phyloP scores from a whole-genome alignment of 192 early-diverging fungal genomes.

The Linnemannia zychae region DNA sequence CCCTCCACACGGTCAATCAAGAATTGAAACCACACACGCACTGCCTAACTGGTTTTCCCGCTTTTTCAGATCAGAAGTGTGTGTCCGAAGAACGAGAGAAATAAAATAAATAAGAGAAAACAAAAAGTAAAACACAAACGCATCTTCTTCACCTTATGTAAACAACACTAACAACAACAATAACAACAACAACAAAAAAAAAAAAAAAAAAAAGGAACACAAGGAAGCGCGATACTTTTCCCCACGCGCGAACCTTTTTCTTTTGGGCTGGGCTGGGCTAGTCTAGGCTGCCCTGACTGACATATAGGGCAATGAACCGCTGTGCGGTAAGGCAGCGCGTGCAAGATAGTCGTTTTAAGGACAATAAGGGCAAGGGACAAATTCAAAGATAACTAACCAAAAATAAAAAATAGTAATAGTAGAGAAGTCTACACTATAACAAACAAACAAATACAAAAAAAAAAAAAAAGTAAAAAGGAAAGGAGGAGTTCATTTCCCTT shows the following conservation, averaged over 20 bases:
- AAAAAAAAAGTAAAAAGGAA: neutral
- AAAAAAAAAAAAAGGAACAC: neutral
- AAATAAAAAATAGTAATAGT: too few species aligned
- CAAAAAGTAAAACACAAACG: neutral
- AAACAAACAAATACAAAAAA: neutral
- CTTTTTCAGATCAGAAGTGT: neutral
- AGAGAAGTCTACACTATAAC: too few species aligned
- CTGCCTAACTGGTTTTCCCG: constrained; percentile 2
- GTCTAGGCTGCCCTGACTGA: neutral
- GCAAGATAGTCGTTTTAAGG: too few species aligned
- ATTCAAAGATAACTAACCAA: too few species aligned
- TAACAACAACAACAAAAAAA: neutral
- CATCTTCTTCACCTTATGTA: neutral
- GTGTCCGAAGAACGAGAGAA: neutral
- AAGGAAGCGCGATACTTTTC: neutral
- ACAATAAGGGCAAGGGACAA: too few species aligned
- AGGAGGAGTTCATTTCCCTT: too few species aligned
- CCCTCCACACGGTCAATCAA: neutral
- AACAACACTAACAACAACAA: too few species aligned
- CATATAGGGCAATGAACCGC: too few species aligned
- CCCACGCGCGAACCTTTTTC: neutral
- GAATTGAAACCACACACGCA: neutral
- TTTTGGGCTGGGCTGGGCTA: neutral
- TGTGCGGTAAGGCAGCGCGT: too few species aligned
- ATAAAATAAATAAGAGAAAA: neutral